Conservation (phyloP, 163 green algal species). For the Coccomyxa subellipsoidea region DNA sequence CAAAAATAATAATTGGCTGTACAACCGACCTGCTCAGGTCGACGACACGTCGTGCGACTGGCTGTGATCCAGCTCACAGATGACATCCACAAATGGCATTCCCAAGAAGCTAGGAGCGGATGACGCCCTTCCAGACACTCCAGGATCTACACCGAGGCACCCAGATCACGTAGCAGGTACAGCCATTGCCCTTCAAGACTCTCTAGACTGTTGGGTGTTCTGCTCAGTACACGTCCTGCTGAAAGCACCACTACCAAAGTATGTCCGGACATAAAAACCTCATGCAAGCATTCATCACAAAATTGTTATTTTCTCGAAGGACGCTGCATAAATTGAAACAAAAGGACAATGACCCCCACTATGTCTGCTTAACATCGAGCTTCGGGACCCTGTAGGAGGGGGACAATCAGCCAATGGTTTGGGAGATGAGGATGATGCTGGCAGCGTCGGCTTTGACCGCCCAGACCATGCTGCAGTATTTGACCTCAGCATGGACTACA, state of each 20-base stretch:
- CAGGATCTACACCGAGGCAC: neutral
- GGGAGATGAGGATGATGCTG: neutral
- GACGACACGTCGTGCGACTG: neutral
- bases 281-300: no score
- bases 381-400: no score
- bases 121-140: neutral
- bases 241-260: neutral
- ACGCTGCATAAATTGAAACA: no score
- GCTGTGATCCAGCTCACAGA: neutral
- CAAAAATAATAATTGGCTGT: neutral
- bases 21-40: neutral
- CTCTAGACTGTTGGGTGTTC: neutral
- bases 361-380: no score
- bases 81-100: neutral
- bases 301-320: no score
- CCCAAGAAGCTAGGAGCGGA: neutral
- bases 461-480: constrained; percentile 20
- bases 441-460: neutral
- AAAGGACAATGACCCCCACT: no score
- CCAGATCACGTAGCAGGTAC: neutral
- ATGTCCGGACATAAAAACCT: no score
- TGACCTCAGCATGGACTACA: constrained; percentile 36
- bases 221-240: neutral
- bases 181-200: neutral
- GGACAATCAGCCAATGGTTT: neutral